Base-by-base conservation (phyloP, 2,329 filamentous ascomycete genomes). In the Pseudopithomyces chartarum region DNA sequence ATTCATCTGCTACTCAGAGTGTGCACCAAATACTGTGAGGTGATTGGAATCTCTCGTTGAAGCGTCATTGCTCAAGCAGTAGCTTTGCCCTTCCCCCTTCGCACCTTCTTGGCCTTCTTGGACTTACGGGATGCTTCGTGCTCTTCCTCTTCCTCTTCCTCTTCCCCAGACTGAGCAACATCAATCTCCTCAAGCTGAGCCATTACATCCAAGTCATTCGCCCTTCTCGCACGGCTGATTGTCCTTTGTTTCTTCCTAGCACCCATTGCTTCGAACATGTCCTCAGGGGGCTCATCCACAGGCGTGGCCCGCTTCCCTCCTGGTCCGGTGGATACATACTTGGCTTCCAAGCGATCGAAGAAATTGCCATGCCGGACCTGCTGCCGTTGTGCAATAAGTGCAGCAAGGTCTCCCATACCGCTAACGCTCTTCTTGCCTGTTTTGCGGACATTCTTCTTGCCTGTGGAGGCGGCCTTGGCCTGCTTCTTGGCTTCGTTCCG, bases 381-480 rank as follows among this genome's bases (percentile, higher is more conserved):
- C 48, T 75, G 73, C 13, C 73, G 63, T 52, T 72, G 69, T 45
- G 74, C 72, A 20, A 77, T 77, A 32, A 77, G 46, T 7, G 74
- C 73, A n/a, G 73, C 72, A 2, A 77, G 64, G 43, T 68, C 66
- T 39, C 61, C 65, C 64, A 73, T 78, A 50, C 70, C 73, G 50
- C 73, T 67, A 54, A 63, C 61, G 26, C 68, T 63, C 17, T 63
- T 56, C 55, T 73, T 67, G 58, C 71, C 73, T 45, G 57, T 60
- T 43, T 76, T 76, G 8, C 59, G 36, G 45, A 52, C 60, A 0
- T 93, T 92, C 75, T 94, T 90, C 17, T 82, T 79, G 0, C 82
- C 87, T 69, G 96, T 90, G 11, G 53, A 80, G 81, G 67, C 84
- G 86, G 55, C 90, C 81, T 85, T 85, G 6, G 63, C 65, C 36